A percentile compares a stretch with the other conserved stretches of the same genome.
phyloP scores from a whole-genome alignment of 2,329 filamentous ascomycete genomes.

The Thermoascus crustaceus region DNA sequence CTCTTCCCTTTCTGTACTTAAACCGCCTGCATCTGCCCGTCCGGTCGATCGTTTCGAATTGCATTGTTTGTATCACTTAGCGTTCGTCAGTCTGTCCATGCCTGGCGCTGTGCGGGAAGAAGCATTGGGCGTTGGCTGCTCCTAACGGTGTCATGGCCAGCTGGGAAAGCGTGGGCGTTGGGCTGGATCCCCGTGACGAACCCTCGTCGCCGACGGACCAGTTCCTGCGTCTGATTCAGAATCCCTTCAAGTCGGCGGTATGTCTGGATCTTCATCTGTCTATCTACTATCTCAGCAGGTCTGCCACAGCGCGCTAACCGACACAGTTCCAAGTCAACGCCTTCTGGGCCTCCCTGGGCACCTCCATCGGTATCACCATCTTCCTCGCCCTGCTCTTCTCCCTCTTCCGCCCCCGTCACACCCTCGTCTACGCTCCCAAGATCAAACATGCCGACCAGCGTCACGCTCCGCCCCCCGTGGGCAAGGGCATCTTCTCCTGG shows the following conservation, averaged over 20 bases:
- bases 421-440: constrained; percentile 87
- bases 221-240: constrained; percentile 36
- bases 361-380: constrained; percentile 66
- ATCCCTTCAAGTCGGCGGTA: constrained; percentile 39
- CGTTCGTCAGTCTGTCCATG: constrained; percentile 1
- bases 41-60: too few species aligned
- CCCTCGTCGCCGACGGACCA: constrained; percentile 22
- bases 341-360: constrained; percentile 69
- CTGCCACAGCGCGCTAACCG: background rate
- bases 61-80: too few species aligned
- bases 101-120: constrained; percentile 1
- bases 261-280: background rate
- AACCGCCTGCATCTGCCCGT: too few species aligned
- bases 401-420: constrained; percentile 81
- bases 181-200: constrained; percentile 16
- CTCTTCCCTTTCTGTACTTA: too few species aligned
- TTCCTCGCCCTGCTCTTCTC: constrained; percentile 76
- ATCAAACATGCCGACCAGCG: constrained; percentile 85
- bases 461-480: constrained; percentile 78
- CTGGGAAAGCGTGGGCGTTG: background rate
- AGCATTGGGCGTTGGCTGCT: background rate
- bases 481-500: constrained; percentile 85
- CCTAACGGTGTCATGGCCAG: background rate
- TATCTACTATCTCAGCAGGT: constrained; percentile 8
- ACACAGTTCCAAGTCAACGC: constrained; percentile 50